phyloP scores from a whole-genome alignment of 2,329 filamentous ascomycete genomes.

The Aspergillus tubingensis region DNA sequence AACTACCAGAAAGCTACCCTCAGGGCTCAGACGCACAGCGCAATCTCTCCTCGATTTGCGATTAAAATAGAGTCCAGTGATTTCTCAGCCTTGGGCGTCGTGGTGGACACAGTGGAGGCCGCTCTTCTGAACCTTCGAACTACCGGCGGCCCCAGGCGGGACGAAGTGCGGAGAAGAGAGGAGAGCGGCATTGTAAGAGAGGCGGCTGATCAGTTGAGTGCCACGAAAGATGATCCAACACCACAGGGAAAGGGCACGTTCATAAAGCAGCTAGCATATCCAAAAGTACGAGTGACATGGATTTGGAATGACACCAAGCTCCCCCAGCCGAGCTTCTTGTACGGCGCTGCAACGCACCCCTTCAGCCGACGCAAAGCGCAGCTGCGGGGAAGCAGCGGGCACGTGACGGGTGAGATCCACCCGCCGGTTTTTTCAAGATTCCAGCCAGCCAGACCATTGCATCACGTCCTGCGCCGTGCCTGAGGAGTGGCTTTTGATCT shows the following conservation, averaged over 20 bases:
- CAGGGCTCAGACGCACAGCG: constrained; percentile 55
- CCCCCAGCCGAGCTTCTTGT: constrained; percentile 15
- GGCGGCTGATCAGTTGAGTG: background rate
- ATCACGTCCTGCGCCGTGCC: background rate
- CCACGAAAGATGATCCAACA: constrained; percentile 12
- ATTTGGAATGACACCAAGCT: background rate
- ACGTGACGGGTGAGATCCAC: constrained; percentile 21
- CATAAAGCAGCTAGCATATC: constrained; percentile 15
- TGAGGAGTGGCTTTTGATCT: background rate
- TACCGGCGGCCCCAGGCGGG: constrained; percentile 35
- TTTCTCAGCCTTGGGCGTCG: constrained; percentile 30
- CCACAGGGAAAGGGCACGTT: constrained; percentile 3
- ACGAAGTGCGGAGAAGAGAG: constrained; percentile 43
- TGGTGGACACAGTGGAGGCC: constrained; percentile 32
- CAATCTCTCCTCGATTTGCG: constrained; percentile 96
- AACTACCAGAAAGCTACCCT: background rate
- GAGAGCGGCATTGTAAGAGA: constrained; percentile 37
- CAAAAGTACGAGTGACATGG: background rate
- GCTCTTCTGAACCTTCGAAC: constrained; percentile 32
- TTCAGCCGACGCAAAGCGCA: constrained; percentile 43
- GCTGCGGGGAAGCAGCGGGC: constrained; percentile 36
- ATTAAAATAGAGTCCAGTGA: constrained; percentile 80
- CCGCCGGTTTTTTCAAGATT: constrained; percentile 5
- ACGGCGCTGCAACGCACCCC: constrained; percentile 6
- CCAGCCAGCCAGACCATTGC: background rate